Evolutionary conservation across 2,329 filamentous ascomycete species (phyloP), one percentile per base, ranked within the genome.

Genomic region (Rhexocercosporidium sp.): DNA sequence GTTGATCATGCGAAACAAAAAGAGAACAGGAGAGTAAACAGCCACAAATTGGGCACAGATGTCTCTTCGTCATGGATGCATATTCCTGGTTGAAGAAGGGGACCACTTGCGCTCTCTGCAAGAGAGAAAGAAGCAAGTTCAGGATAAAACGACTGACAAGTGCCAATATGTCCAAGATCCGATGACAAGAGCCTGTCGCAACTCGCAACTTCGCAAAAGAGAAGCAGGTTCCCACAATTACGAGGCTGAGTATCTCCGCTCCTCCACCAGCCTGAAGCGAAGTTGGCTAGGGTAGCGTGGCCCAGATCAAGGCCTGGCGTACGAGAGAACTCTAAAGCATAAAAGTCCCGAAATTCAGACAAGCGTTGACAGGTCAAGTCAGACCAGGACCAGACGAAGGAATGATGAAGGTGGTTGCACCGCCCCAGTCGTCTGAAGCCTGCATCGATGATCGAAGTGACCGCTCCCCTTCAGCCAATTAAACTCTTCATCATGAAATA

Each of bases 361-460:
- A 41, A 39, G 54, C 54, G 34, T 41, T 39, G 31, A 56, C 31
- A 56, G 53, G 53, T 56, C 53, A 56, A 8, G 18, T 57, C 34
- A 41, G 34, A 39, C 34, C 54, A 39, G 53, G 31, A 57, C 34
- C 54, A 39, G 31, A 39, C 20, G 54, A 57, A 57, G 34, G 54
- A 41, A 57, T 34, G 54, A 57, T 14, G 22, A 12, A 18, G 27
- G 54, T 57, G 54, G 54, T 41, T 39, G 54, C 54, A 39, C 34
- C n/a, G 54, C 54, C 31, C 54, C 53, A 37, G 51, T 57, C 34
- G 34, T 57, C 54, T 57, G 34, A 41, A 57, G 54, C 31, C 54
- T 57, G 31, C 31, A 22, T 3, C 31, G 31, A 39, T 3, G 31
- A 22, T 3, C 31, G 31, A 39, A 8, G 31, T 37, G 53, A 39